Conservation (phyloP, 2,329 filamentous ascomycete genomes). For the Sclerotinia subarctica region DNA sequence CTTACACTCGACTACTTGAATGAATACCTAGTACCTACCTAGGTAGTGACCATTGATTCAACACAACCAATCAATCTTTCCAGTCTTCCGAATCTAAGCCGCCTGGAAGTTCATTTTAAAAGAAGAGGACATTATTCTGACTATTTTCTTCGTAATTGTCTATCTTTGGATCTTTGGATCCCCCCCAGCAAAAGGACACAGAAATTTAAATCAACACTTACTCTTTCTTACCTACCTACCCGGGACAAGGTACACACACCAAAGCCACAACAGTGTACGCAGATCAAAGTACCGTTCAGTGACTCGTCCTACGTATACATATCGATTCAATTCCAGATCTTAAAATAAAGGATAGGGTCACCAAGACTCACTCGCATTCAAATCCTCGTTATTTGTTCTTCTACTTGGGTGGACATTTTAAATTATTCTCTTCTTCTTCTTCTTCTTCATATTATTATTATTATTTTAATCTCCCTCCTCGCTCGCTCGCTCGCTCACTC, state of each 20-base stretch:
- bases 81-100: constrained; percentile 5
- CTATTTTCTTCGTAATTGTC: neutral
- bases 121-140: neutral
- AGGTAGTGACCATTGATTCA: neutral
- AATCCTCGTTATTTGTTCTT: constrained; percentile 4
- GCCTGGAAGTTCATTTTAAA: neutral
- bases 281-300: constrained; percentile 1
- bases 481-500: neutral
- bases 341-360: neutral
- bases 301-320: constrained; percentile 10
- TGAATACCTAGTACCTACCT: neutral
- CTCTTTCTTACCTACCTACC: neutral
- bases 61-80: constrained; percentile 9
- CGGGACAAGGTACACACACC: neutral
- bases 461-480: neutral
- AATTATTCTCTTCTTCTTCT: neutral
- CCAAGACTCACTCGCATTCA: constrained; percentile 1
- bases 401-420: neutral
- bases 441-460: neutral
- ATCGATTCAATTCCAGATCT: constrained; percentile 3
- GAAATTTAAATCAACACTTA: neutral
- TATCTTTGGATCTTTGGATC: constrained; percentile 18
- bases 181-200: constrained; percentile 1
- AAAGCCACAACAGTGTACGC: constrained; percentile 17
- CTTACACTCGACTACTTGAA: neutral